Evolutionary conservation across 1,284 basidiomycete species (phyloP).

Genomic region (Cryptococcus hybrid): DNA sequence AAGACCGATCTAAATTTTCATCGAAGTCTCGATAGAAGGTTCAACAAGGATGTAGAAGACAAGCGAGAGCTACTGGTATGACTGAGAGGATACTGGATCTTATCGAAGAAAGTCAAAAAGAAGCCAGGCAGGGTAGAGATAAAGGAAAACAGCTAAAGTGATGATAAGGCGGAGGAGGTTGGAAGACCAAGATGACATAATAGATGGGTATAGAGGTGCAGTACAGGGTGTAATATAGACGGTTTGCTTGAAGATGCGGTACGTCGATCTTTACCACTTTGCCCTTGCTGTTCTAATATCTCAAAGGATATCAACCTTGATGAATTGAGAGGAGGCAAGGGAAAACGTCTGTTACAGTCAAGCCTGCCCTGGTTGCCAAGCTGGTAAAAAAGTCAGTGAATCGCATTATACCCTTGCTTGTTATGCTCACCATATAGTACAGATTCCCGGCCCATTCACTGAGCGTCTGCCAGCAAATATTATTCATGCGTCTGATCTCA

Average conservation of each 20-base stretch:
- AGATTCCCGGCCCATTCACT: slow-evolving; percentile 38
- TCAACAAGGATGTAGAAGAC: slow-evolving; percentile 55
- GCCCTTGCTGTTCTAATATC: background rate
- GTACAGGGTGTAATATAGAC: slow-evolving; percentile 85
- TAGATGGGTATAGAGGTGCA: slow-evolving; percentile 69
- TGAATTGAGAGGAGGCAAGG: slow-evolving; percentile 68
- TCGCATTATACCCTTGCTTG: background rate
- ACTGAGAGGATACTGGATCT: slow-evolving; percentile 64
- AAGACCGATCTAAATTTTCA: slow-evolving; percentile 73
- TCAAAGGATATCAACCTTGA: slow-evolving; percentile 78
- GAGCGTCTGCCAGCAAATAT: slow-evolving; percentile 49
- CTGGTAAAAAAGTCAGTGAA: slow-evolving; percentile 26
- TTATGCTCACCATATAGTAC: background rate
- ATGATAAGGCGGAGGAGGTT: slow-evolving; percentile 43
- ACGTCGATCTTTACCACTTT: slow-evolving; percentile 34
- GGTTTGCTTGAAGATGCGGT: slow-evolving; percentile 79
- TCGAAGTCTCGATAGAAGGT: slow-evolving; percentile 70
- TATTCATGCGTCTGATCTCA: slow-evolving; percentile 65
- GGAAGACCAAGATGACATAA: slow-evolving; percentile 70
- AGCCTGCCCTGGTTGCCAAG: slow-evolving; percentile 24
- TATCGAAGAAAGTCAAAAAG: slow-evolving; percentile 35
- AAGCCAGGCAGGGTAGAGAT: slow-evolving; percentile 50
- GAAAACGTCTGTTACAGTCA: slow-evolving; percentile 50
- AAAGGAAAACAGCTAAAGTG: slow-evolving; percentile 41
- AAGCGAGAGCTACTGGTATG: slow-evolving; percentile 48